Evolutionary conservation across 306 rosid genomes (phyloP), one percentile per base, ranked within the genome.

Genomic region (Quercus parvula): DNA sequence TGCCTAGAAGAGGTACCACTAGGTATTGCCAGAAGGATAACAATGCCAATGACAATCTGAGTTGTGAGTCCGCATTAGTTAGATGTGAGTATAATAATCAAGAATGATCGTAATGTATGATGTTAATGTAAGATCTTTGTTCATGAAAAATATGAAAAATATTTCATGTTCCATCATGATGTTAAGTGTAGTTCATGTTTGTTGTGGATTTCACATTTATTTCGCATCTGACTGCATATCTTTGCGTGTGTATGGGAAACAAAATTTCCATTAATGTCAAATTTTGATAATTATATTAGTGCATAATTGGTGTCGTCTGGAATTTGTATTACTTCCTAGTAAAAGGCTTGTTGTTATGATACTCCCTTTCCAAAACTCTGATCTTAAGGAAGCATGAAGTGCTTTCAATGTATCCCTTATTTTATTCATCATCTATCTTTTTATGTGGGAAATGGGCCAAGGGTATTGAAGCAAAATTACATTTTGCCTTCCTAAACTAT

Each of bases 1-100:
- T 75, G 74, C 73, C 75, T 57, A 56, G 79, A 69, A 54, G 44
- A 74, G 56, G 54, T 77, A 56, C 17, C 46, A 41, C 63, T 33
- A n/a, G 28, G 67, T 41, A 15, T n/a, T 59, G 33, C 63, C 31
- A 11, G 75, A 22, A 61, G 62, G 27, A 38, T 76, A 46, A 66
- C 70, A 67, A 56, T 5, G 44, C 54, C 25, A 70, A 75, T n/a
- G 67, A 8, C 62, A 64, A 9, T 71, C 78, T 46, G 61, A 49
- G 71, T 27, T 20, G 30, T 38, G 17, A 27, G 30, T 70, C n/a
- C 18, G 44, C 25, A 9, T 57, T 68, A 30, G 66, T 66, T 73
- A 24, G 67, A 35, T 35, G 51, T 72, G 22, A 24, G 72, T 44
- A 17, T 44, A 55, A 41, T 75, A 15, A 71, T 56, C 28, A 27